Conservation (phyloP, 495 filamentous ascomycete genomes). For the Glarea lozoyensis region DNA sequence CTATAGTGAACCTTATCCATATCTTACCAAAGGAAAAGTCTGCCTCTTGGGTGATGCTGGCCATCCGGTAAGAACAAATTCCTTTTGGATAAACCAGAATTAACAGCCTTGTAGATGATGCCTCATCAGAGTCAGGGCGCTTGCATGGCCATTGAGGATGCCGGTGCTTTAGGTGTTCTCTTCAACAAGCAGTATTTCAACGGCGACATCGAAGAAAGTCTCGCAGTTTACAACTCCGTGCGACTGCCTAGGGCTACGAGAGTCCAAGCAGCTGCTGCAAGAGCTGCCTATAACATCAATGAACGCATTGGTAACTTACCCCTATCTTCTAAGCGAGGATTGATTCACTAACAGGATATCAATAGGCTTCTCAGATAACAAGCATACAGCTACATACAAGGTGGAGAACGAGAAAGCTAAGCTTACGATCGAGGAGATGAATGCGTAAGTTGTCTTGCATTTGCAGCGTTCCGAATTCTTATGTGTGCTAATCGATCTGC, state of each 20-base stretch:
- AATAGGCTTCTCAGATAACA: constrained; percentile 34
- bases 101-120: constrained; percentile 30
- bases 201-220: constrained; percentile 28
- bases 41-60: constrained; percentile 34
- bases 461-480: no score
- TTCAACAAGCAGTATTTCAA: constrained; percentile 34
- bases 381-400: constrained; percentile 30
- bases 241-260: constrained; percentile 33
- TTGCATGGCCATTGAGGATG: constrained; percentile 44
- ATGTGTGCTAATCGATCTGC: no score
- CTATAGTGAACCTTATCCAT: no score
- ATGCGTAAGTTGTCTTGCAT: constrained; percentile 39
- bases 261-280: constrained; percentile 36
- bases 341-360: not conserved
- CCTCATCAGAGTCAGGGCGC: constrained; percentile 43
- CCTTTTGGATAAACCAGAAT: no score
- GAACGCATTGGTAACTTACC: constrained; percentile 36
- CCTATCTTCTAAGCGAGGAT: not conserved
- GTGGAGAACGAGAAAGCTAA: constrained; percentile 36
- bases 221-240: constrained; percentile 32
- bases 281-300: constrained; percentile 39
- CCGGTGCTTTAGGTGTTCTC: constrained; percentile 34
- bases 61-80: constrained; percentile 26
- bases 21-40: constrained; percentile 19
- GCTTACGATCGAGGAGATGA: constrained; percentile 44